Evolutionary conservation across 2,329 filamentous ascomycete species (phyloP).

Genomic region (Orbilia javanica): DNA sequence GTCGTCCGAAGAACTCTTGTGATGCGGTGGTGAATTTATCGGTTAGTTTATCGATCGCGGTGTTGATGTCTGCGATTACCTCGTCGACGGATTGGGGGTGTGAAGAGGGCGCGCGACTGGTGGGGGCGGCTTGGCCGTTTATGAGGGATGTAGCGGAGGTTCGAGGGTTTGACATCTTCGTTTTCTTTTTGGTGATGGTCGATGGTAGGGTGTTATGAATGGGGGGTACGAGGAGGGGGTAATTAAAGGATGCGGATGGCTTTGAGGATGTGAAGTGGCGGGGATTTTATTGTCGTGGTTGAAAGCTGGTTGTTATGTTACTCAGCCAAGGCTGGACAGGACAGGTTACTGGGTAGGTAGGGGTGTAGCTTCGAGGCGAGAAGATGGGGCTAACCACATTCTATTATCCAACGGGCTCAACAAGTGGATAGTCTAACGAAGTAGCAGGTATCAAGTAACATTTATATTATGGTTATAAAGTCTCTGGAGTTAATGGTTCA

Average conservation of each 20-base stretch:
- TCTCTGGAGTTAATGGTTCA: no score
- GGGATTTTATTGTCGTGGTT: neutral
- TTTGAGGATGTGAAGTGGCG: neutral
- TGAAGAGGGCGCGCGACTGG: slow-evolving; percentile 39
- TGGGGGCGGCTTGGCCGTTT: slow-evolving; percentile 48
- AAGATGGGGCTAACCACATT: no score
- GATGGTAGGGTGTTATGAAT: no score
- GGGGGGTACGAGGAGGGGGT: neutral
- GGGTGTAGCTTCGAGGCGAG: neutral
- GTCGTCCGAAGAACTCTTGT: slow-evolving; percentile 51
- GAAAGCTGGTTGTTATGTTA: neutral
- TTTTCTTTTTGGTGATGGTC: neutral
- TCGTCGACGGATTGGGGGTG: slow-evolving; percentile 58
- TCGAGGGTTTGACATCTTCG: slow-evolving; percentile 23
- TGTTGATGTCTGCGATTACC: slow-evolving; percentile 57
- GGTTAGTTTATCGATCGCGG: slow-evolving; percentile 56
- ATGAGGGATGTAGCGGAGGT: slow-evolving; percentile 30
- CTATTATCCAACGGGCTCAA: neutral
- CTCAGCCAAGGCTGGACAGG: neutral
- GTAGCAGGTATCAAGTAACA: no score
- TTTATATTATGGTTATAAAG: no score
- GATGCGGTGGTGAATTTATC: slow-evolving; percentile 57
- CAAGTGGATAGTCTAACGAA: no score
- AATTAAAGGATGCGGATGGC: neutral
- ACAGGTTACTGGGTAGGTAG: no score